Conservation (phyloP, 257 asterid species). For the Voacanga thouarsii region DNA sequence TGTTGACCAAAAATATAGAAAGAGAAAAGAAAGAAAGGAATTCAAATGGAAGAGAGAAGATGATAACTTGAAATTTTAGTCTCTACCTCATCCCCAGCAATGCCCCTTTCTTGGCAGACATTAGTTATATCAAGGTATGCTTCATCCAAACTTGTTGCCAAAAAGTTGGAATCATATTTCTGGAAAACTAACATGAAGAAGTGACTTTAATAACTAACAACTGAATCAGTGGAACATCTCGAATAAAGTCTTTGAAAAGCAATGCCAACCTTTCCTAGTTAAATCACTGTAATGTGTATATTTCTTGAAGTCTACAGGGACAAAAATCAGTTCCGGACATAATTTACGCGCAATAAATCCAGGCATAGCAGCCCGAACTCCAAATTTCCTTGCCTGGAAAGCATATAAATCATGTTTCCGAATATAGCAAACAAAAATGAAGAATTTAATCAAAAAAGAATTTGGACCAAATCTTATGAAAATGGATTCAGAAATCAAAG, state of each 20-base stretch:
- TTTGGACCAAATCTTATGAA: background rate
- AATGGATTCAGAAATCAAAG: background rate
- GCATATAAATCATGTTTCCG: conserved; percentile 17
- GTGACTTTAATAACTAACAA: conserved; percentile 23
- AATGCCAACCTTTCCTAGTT: conserved; percentile 74
- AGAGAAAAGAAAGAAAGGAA: conserved; percentile 12
- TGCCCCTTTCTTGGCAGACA: conserved; percentile 61
- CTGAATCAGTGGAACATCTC: background rate
- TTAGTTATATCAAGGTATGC: conserved; percentile 93
- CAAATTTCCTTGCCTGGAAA: conserved; percentile 84
- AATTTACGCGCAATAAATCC: conserved; percentile 93
- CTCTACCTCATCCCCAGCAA: conserved; percentile 72
- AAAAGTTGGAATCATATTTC: conserved; percentile 72
- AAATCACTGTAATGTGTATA: conserved; percentile 74
- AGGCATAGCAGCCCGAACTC: conserved; percentile 99
- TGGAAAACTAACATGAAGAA: conserved; percentile 59
- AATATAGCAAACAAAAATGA: conserved; percentile 11
- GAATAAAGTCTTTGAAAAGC: conserved; percentile 19
- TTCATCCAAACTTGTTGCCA: conserved; percentile 93
- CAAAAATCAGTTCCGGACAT: conserved; percentile 76
- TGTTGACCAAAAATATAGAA: background rate
- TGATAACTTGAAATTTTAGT: conserved; percentile 10
- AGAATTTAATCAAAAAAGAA: background rate
- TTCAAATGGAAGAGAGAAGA: conserved; percentile 6
- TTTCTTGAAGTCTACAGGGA: conserved; percentile 80